Evolutionary conservation across 768 basidiomycete genomes (phyloP).

Genomic region (Trametes sanguinea): DNA sequence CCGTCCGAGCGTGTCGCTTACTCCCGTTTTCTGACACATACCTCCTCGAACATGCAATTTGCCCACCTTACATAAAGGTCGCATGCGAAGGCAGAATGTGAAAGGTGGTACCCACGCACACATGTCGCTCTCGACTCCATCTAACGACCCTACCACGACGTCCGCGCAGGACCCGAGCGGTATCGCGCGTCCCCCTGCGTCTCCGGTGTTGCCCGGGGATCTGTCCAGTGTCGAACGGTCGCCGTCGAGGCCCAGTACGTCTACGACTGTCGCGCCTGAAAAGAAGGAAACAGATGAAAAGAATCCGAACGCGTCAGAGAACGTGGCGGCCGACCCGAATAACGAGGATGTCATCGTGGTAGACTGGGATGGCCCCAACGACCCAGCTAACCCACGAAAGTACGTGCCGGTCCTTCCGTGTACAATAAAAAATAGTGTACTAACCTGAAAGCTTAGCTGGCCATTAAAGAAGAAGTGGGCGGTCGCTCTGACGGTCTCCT

Average conservation of each 20-base stretch:
- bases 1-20: neutral
- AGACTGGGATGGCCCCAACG: constrained; percentile 40
- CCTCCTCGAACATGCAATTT: neutral
- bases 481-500: constrained; percentile 27
- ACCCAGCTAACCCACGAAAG: constrained; percentile 40
- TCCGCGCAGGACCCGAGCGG: neutral
- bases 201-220: neutral
- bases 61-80: neutral
- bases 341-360: constrained; percentile 29
- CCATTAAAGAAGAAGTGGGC: constrained; percentile 59
- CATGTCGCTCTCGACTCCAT: neutral
- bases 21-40: constrained; percentile 1
- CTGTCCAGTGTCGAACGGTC: neutral
- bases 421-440: neutral
- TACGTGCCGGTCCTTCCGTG: constrained; percentile 21
- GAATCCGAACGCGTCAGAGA: neutral
- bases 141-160: neutral
- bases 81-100: neutral
- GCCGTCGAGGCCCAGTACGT: neutral
- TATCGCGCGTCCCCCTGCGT: neutral
- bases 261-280: neutral
- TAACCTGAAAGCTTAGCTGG: constrained; percentile 47
- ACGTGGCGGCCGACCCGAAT: neutral
- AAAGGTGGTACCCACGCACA: neutral
- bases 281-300: neutral